phyloP scores from a whole-genome alignment of 1,284 basidiomycete species.

The Meira nashicola region DNA sequence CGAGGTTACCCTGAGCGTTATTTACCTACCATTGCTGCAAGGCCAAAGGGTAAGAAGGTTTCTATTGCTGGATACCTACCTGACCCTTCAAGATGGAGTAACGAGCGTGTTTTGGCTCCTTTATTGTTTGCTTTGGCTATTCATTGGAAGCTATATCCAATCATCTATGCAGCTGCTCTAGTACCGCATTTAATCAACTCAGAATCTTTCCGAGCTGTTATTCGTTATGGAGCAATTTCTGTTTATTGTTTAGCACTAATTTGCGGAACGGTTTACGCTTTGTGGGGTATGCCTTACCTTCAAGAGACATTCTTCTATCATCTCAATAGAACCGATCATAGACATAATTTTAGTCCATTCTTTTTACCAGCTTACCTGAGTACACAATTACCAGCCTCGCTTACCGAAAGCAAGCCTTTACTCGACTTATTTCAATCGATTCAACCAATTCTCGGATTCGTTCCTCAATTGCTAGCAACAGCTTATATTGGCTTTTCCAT shows the following conservation, averaged over 20 bases:
- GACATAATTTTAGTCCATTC: slow-evolving; percentile 97
- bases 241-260: slow-evolving; percentile 6
- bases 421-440: slow-evolving; percentile 20
- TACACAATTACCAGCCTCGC: background rate
- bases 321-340: slow-evolving; percentile 80
- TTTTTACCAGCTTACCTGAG: slow-evolving; percentile 85
- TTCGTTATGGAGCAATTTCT: slow-evolving; percentile 10
- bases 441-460: slow-evolving; percentile 28
- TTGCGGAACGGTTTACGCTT: slow-evolving; percentile 7
- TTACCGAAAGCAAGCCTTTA: slow-evolving; percentile 12
- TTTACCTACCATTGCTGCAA: slow-evolving; percentile 3
- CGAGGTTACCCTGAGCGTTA: background rate
- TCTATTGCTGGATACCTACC: background rate
- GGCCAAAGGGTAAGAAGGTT: background rate
- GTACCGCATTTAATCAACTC: slow-evolving; percentile 61
- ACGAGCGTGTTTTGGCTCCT: slow-evolving; percentile 15
- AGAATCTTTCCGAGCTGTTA: slow-evolving; percentile 2
- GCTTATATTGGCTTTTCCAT: slow-evolving; percentile 67
- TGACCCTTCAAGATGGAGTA: background rate
- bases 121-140: slow-evolving; percentile 38
- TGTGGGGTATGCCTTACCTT: slow-evolving; percentile 86
- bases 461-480: slow-evolving; percentile 69
- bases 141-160: slow-evolving; percentile 63
- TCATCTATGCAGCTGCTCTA: slow-evolving; percentile 78
- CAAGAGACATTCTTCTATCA: slow-evolving; percentile 92